These are phyloP conservation scores for Kwoniella shandongensis DNA, from an alignment of 768 basidiomycete species.

Conservation along the genomic window DNA sequence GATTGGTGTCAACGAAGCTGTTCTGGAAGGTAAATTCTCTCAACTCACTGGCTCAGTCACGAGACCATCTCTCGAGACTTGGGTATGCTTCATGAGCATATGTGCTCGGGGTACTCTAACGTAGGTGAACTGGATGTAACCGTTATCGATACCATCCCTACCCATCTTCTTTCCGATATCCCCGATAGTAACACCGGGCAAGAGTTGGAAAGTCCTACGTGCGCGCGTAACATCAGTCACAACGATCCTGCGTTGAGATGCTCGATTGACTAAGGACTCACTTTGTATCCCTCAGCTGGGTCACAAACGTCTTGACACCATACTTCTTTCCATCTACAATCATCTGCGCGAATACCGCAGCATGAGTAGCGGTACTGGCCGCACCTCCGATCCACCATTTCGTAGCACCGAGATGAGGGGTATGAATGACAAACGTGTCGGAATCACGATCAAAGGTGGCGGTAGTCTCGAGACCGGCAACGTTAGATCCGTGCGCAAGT, in stretches of 20 bases:
- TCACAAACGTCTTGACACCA: conserved; percentile 57
- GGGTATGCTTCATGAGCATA: conserved; percentile 58
- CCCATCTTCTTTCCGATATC: conserved; percentile 59
- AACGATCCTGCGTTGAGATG: background rate
- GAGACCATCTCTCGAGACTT: conserved; percentile 54
- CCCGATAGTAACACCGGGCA: conserved; percentile 56
- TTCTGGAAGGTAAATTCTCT: too few species aligned
- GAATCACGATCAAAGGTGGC: conserved; percentile 55
- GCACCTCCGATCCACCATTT: conserved; percentile 59
- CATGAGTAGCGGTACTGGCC: conserved; percentile 56
- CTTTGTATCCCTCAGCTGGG: conserved; percentile 54
- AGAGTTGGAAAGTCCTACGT: conserved; percentile 54
- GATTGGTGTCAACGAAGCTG: conserved; percentile 4
- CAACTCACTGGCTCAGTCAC: conserved; percentile 54
- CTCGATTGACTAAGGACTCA: too few species aligned
- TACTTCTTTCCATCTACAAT: conserved; percentile 55
- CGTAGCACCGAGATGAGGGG: conserved; percentile 55
- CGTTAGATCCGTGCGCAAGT: conserved; percentile 55
- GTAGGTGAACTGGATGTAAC: conserved; percentile 56
- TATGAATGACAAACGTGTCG: conserved; percentile 57
- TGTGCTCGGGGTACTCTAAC: conserved; percentile 56
- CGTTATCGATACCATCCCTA: conserved; percentile 56
- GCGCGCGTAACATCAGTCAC: conserved; percentile 16
- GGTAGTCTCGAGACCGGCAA: conserved; percentile 57
- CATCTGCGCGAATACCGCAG: conserved; percentile 56